phyloP scores from a whole-genome alignment of 2,329 filamentous ascomycete species.

The Beauveria sp. region DNA sequence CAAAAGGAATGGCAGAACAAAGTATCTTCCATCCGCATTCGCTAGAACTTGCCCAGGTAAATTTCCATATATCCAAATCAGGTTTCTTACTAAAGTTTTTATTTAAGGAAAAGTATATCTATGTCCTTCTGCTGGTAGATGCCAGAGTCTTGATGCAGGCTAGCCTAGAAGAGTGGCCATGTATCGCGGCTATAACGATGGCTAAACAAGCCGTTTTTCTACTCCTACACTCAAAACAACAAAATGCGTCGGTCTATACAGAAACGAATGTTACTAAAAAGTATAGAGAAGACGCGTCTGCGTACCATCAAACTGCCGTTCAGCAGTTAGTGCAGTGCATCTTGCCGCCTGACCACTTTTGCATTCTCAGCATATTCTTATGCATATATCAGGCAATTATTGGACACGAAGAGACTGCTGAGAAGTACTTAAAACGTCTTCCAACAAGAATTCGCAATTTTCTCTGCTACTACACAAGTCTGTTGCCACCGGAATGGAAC shows the following conservation, averaged over 20 bases:
- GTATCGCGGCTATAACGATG: neutral
- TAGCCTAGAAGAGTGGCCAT: neutral
- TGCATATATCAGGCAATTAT: neutral
- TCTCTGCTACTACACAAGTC: too few relatives aligned
- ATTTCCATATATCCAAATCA: neutral
- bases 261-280: too few relatives aligned
- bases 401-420: neutral
- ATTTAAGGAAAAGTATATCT: neutral
- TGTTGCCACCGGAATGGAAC: too few relatives aligned
- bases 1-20: neutral
- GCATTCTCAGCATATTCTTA: neutral
- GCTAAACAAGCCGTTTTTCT: neutral
- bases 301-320: neutral
- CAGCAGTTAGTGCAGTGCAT: neutral
- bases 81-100: neutral
- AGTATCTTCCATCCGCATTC: neutral
- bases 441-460: too few relatives aligned
- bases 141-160: neutral
- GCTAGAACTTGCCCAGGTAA: neutral
- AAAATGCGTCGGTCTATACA: neutral
- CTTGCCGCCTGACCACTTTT: neutral
- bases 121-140: neutral
- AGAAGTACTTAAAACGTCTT: neutral
- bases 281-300: neutral
- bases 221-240: neutral